Evolutionary conservation across 2,329 filamentous ascomycete genomes (phyloP), one percentile per base, ranked within the genome.

Genomic region (Lecanosticta acicola): DNA sequence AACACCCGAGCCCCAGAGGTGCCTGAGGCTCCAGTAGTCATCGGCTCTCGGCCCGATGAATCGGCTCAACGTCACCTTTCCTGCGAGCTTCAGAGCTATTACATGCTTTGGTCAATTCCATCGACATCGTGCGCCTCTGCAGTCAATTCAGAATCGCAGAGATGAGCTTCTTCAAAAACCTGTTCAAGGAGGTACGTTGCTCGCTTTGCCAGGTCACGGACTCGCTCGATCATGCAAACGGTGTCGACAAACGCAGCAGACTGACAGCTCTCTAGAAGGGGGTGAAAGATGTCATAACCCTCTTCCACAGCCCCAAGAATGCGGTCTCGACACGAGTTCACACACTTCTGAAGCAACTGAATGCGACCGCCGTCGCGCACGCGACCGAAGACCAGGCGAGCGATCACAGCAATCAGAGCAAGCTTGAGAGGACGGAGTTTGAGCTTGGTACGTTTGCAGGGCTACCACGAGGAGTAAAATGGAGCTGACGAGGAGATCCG

Each of bases 291-390:
- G 87, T 94, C 57, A 81, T 97, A 66, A 97, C 91, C 51, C 83
- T 98, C 74, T 98, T 97, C 77, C 90, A 96, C 78, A 86, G 87
- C 68, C 80, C 91, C 47, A 78, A 76, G 59, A 78, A 79, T 43
- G 79, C 84, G 17, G 76, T 84, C 54, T 96, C 90, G 3, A 74
- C 80, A 41, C 81, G 84, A 49, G 84, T 85, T 24, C 79, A 84
- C 51, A 83, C 79, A 34, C 71, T 94, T 43, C 79, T 97, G 50
- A 94, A 93, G 72, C 83, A 91, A 69, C 78, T 81, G 24, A 85
- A 86, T 19, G 83, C 84, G 39, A 80, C 80, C 39, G 81, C 87
- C 10, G 68, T 78, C 24, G 74, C 81, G 49, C 75, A 78, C 17
- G 80, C 87, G 8, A 87, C 85, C 1, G 73, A 83, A 63, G 85